Evolutionary conservation across 2,329 filamentous ascomycete genomes (phyloP).

Genomic region (Stachybotrys echinatus): DNA sequence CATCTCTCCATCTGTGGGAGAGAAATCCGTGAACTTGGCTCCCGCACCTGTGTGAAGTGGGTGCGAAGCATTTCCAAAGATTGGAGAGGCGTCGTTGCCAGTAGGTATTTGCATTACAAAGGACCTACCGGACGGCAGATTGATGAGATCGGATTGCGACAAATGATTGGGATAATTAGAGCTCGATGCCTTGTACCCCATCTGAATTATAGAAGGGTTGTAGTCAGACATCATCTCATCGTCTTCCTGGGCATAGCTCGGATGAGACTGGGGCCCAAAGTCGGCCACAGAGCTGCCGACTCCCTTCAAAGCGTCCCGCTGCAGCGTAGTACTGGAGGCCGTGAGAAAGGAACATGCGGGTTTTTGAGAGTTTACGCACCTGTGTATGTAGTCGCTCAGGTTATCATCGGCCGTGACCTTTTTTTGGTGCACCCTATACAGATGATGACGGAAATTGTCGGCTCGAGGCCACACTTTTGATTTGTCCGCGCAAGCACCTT

Average conservation of each 20-base stretch:
- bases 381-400: conserved; percentile 27
- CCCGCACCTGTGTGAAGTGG: neutral
- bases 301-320: conserved; percentile 5
- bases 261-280: conserved; percentile 9
- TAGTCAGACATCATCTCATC: neutral
- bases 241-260: neutral
- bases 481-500: conserved; percentile 16
- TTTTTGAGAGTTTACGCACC: conserved; percentile 4
- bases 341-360: neutral
- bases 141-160: neutral
- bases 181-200: neutral
- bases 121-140: neutral
- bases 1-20: no score
- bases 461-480: conserved; percentile 70
- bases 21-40: neutral
- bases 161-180: neutral
- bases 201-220: neutral
- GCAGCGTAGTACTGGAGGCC: neutral
- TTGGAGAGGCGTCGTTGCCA: neutral
- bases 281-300: conserved; percentile 14
- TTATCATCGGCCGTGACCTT: conserved; percentile 30
- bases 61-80: neutral
- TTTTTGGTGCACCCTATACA: conserved; percentile 59
- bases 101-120: neutral
- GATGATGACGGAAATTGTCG: conserved; percentile 83